Evolutionary conservation across 208 protist genomes (phyloP), one percentile per base, ranked within the genome.

Genomic region (Leishmania turanica): DNA sequence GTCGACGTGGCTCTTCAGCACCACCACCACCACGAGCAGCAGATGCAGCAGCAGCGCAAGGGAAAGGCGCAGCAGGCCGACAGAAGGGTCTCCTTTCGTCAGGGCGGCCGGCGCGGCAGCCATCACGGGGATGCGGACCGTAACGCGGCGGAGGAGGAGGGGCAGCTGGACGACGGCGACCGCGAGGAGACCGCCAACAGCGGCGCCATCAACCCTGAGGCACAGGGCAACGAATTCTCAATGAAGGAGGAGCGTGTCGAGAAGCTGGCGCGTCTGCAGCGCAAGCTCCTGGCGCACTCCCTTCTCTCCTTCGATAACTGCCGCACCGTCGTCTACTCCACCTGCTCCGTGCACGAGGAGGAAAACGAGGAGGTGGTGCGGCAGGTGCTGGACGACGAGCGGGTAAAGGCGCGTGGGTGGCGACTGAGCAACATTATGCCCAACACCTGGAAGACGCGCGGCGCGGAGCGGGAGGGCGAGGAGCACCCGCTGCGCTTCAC

Each of bases 291-390:
- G 7, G 85, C 88, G 21, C 96, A 98, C 77, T 88, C 95, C 17
- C 84, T 98, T 13, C 88, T 98, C 15, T 96, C 91, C 15, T 98
- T 98, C 74, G 89, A 95, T 34, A 90, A 94, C 79, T 97, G 94
- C 80, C 89, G 93, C 79, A 91, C 90, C 24, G 92, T 98, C 31
- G 93, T 97, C 24, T 98, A 98, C 87, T 98, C 95, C 7, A 98
- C 96, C 17, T 98, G 96, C 86, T 97, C 92, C 15, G 86, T 98
- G 21, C 91, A 98, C 78, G 92, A 96, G 85, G 91, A 83, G 75
- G 96, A 98, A 76, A 96, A 98, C 78, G 96, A 98, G 87, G 81
- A 82, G 1, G 95, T 98, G 9, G 94, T 98, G 87, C 92, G 92
- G 49, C 85, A 93, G 73, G 93, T 95, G 31, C 84, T 98, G n/a